Conservation (phyloP, 2,329 filamentous ascomycete genomes). For the Fusarium poae region DNA sequence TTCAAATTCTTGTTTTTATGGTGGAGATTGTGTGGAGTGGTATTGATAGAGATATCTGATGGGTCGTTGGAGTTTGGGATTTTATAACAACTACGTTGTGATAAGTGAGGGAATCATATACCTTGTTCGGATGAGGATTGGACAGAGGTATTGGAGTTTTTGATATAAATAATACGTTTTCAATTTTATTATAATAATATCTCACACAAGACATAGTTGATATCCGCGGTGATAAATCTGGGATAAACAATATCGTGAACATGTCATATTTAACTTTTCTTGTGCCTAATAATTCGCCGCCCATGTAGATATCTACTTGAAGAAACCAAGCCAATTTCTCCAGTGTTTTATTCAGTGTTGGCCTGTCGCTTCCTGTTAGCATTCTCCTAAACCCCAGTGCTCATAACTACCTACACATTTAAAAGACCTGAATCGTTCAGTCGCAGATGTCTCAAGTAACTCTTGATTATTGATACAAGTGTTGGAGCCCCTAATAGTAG, state of each 20-base stretch:
- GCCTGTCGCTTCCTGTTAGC: accelerated
- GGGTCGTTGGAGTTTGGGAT: neutral
- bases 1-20: accelerated
- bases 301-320: no score
- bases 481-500: neutral
- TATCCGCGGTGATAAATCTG: no score
- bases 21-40: neutral
- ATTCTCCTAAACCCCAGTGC: neutral
- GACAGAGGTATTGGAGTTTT: no score
- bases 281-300: neutral
- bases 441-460: neutral
- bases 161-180: neutral
- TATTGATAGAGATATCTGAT: neutral
- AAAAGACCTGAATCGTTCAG: neutral
- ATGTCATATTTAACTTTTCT: neutral
- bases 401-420: neutral
- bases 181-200: neutral
- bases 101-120: neutral
- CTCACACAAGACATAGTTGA: no score
- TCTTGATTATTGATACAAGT: neutral
- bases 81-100: neutral
- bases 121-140: accelerated
- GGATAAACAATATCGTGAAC: no score
- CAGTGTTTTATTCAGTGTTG: neutral
- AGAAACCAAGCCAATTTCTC: no score